phyloP scores from a whole-genome alignment of 225 moss, liverwort and hornwort species.

The Neckera pumila region DNA sequence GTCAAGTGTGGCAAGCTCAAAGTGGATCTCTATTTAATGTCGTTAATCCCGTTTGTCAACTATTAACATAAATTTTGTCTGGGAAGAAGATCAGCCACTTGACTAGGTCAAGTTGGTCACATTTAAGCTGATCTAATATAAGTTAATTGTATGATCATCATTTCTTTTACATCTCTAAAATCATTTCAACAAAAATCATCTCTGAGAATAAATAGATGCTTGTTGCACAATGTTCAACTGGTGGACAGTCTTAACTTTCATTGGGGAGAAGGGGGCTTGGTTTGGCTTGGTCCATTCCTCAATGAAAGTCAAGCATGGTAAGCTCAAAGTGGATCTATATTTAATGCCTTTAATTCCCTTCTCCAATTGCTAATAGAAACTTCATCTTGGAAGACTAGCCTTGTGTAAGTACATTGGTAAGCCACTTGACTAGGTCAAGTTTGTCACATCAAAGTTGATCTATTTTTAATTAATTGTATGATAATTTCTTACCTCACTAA shows the following conservation, averaged over 20 bases:
- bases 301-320: too few species aligned
- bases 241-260: background rate
- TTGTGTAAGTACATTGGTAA: too few species aligned
- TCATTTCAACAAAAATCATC: background rate
- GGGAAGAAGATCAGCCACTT: background rate
- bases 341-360: background rate
- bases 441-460: background rate
- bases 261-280: too few species aligned
- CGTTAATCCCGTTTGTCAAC: fast-evolving
- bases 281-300: background rate
- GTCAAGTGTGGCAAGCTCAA: background rate
- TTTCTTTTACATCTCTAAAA: background rate
- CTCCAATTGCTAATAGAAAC: background rate
- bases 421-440: too few species aligned
- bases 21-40: background rate
- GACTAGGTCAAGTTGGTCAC: background rate
- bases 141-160: background rate
- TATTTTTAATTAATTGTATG: too few species aligned
- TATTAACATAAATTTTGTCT: background rate
- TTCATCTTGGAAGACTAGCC: background rate
- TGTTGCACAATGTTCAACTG: background rate
- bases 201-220: background rate
- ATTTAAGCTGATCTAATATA: background rate
- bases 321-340: background rate
- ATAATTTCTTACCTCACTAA: background rate